A percentile compares a stretch with the other conserved stretches of the same genome.
Conservation (phyloP, 164 flowering plant species). For the Berberis thunbergii region DNA sequence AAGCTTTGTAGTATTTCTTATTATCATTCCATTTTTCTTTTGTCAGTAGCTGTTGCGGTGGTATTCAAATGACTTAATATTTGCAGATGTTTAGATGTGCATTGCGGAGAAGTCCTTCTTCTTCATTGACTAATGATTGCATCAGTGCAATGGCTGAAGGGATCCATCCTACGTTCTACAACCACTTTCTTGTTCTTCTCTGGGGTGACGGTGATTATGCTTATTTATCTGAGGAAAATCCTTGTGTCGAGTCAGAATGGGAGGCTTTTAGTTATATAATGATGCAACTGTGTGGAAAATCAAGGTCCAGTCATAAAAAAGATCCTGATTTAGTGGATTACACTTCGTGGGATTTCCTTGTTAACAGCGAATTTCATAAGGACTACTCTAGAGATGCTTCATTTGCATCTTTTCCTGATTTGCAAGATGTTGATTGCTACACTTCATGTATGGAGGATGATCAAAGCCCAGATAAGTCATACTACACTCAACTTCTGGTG, state of each 20-base stretch:
- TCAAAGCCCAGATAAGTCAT: conserved; percentile 27
- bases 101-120: conserved; percentile 60
- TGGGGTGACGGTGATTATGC: conserved; percentile 60
- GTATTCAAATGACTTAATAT: background rate
- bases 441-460: conserved; percentile 12
- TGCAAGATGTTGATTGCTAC: conserved; percentile 16
- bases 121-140: conserved; percentile 77
- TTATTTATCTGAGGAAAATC: conserved; percentile 34
- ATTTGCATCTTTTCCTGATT: conserved; percentile 12
- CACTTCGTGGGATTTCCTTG: conserved; percentile 83
- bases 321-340: conserved; percentile 14
- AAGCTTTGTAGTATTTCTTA: too few relatives aligned
- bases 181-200: conserved; percentile 56
- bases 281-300: conserved; percentile 37
- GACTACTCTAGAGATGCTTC: conserved; percentile 28
- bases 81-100: conserved; percentile 73
- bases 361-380: conserved; percentile 62
- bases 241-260: conserved; percentile 70
- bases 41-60: too few relatives aligned
- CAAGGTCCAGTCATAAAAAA: conserved; percentile 10
- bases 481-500: conserved; percentile 34
- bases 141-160: conserved; percentile 84
- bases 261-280: conserved; percentile 51
- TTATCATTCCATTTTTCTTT: too few relatives aligned
- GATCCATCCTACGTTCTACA: conserved; percentile 49